These are phyloP conservation scores for Xylaria venustula DNA, from an alignment of 495 filamentous ascomycete species.

Conservation along the genomic window DNA sequence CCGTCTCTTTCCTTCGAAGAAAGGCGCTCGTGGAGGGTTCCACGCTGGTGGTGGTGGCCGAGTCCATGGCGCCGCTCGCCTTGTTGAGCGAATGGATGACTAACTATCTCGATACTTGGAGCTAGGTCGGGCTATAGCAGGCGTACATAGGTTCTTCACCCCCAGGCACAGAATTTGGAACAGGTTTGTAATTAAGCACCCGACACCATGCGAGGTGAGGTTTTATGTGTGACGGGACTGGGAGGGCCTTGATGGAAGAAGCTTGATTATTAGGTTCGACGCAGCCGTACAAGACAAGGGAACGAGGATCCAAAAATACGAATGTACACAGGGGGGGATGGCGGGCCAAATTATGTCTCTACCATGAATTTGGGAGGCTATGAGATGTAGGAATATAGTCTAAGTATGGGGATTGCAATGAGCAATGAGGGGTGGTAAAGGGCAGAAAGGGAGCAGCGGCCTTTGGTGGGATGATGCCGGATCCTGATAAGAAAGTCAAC, in stretches of 20 bases:
- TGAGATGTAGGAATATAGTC: background rate
- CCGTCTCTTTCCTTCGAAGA: constrained; percentile 17
- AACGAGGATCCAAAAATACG: background rate
- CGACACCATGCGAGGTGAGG: too few species aligned
- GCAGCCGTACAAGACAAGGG: background rate
- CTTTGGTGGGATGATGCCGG: too few species aligned
- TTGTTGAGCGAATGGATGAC: background rate
- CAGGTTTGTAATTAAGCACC: too few species aligned
- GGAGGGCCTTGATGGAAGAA: background rate
- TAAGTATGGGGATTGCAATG: too few species aligned
- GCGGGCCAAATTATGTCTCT: background rate
- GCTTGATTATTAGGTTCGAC: background rate
- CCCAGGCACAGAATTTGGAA: background rate
- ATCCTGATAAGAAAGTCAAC: background rate
- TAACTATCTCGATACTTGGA: background rate
- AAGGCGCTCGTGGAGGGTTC: constrained; percentile 16
- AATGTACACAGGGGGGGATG: background rate
- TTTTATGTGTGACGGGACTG: too few species aligned
- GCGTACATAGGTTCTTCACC: background rate
- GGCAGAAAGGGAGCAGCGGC: too few species aligned
- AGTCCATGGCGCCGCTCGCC: constrained; percentile 22
- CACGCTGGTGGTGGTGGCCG: constrained; percentile 26
- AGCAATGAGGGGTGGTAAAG: too few species aligned
- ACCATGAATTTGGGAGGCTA: background rate
- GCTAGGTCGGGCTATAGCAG: background rate